phyloP scores from a whole-genome alignment of 108 stramenopile genomes.

The Skeletonema marinoi region DNA sequence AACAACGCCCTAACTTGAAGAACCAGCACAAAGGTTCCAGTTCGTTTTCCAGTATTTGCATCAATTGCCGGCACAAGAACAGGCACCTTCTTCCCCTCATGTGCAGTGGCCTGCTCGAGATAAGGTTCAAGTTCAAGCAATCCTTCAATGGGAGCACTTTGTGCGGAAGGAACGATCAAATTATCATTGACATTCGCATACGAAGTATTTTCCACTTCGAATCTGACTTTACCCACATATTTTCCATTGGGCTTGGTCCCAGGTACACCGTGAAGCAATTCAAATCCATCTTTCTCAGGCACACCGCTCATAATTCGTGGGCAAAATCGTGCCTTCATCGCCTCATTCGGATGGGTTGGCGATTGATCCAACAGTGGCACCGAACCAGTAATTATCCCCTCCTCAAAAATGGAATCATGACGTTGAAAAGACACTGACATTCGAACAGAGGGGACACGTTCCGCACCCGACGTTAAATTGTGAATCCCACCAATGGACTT shows the following conservation, averaged over 20 bases:
- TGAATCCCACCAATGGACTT: background rate
- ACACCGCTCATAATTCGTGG: slow-evolving; percentile 24
- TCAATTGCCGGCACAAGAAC: slow-evolving; percentile 55
- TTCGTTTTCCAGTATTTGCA: slow-evolving; percentile 33
- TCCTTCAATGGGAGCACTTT: slow-evolving; percentile 27
- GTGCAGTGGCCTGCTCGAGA: slow-evolving; percentile 17
- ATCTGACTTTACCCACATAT: slow-evolving; percentile 33
- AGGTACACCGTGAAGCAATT: slow-evolving; percentile 31
- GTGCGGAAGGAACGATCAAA: background rate
- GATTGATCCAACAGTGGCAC: slow-evolving; percentile 35
- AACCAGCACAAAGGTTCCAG: slow-evolving; percentile 57
- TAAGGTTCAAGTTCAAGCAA: slow-evolving; percentile 34
- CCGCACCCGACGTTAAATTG: slow-evolving; percentile 7
- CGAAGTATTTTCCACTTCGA: slow-evolving; percentile 5
- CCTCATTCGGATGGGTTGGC: slow-evolving; percentile 5
- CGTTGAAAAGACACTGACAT: slow-evolving; percentile 14
- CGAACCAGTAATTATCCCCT: slow-evolving; percentile 19
- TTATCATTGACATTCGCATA: slow-evolving; percentile 1
- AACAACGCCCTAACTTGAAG: slow-evolving; percentile 49
- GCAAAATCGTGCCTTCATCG: slow-evolving; percentile 25
- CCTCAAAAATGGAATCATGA: slow-evolving; percentile 43
- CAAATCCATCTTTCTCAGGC: slow-evolving; percentile 8
- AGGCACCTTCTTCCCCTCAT: slow-evolving; percentile 14
- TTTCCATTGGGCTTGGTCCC: slow-evolving; percentile 36
- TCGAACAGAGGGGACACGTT: slow-evolving; percentile 5